These are phyloP conservation scores for Acrasis kona DNA, from an alignment of 78 protist species.

Conservation along the genomic window DNA sequence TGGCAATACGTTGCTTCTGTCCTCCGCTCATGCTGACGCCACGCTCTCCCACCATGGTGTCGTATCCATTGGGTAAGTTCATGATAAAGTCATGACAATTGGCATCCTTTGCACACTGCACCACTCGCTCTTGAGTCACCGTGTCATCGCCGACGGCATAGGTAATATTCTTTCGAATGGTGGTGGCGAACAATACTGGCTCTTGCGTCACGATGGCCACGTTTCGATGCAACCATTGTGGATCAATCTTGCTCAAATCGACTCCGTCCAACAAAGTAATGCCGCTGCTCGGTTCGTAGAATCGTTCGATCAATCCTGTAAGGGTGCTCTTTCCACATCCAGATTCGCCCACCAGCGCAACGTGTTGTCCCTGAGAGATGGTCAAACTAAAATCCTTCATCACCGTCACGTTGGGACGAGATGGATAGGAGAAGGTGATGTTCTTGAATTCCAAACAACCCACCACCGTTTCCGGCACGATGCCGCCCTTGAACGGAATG, in stretches of 20 bases:
- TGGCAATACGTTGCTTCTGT: conserved; percentile 81
- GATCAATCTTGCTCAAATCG: conserved; percentile 31
- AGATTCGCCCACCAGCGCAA: conserved; percentile 84
- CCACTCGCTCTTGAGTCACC: conserved; percentile 35
- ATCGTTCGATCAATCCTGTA: conserved; percentile 59
- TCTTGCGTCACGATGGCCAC: conserved; percentile 82
- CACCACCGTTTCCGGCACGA: neutral
- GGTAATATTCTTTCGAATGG: conserved; percentile 63
- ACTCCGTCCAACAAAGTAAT: conserved; percentile 67
- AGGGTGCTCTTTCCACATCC: conserved; percentile 88
- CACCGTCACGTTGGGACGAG: conserved; percentile 39
- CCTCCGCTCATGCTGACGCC: conserved; percentile 79
- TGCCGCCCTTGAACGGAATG: neutral
- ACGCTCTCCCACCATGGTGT: conserved; percentile 59
- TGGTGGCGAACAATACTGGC: conserved; percentile 74
- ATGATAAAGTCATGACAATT: conserved; percentile 1
- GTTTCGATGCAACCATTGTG: conserved; percentile 28
- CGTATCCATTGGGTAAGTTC: neutral
- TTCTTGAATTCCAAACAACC: conserved; percentile 40
- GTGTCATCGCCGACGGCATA: conserved; percentile 54
- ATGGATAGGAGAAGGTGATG: conserved; percentile 67
- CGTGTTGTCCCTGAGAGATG: conserved; percentile 57
- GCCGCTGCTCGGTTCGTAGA: conserved; percentile 70
- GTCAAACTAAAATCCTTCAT: conserved; percentile 44
- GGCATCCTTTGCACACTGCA: conserved; percentile 19